Percentiles rank a stretch among this genome's conserved stretches.
phyloP scores from a whole-genome alignment of 192 early-diverging fungal genomes.

The Piromyces finnis region DNA sequence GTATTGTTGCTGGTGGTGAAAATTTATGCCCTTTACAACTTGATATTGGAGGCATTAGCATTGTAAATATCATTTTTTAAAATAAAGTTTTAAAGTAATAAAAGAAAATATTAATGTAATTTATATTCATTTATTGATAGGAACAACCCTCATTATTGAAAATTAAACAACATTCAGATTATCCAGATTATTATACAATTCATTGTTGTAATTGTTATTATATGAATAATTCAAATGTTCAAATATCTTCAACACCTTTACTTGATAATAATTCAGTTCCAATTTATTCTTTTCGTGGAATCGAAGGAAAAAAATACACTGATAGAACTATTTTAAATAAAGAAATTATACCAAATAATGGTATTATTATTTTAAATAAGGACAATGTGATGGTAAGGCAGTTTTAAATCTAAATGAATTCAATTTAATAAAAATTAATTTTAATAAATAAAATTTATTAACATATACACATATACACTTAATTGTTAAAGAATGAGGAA shows the following conservation, averaged over 20 bases:
- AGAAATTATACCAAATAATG: neutral
- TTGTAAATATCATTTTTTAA: neutral
- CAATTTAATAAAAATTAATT: too few species aligned
- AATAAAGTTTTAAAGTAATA: too few species aligned
- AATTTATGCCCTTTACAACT: neutral
- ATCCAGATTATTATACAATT: neutral
- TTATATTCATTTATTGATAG: neutral
- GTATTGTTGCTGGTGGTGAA: neutral
- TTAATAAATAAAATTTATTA: too few species aligned
- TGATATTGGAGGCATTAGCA: neutral
- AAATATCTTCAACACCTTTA: neutral
- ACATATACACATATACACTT: too few species aligned
- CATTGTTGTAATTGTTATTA: neutral
- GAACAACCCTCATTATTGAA: neutral
- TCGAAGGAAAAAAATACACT: neutral
- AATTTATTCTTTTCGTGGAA: neutral
- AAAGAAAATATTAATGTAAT: too few species aligned
- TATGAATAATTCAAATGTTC: neutral
- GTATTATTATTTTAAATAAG: neutral
- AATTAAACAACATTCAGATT: neutral
- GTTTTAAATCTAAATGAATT: too few species aligned
- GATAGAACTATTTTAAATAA: neutral
- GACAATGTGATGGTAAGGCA: neutral
- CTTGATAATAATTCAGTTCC: neutral
- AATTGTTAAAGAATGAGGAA: neutral